Evolutionary conservation across 2,329 filamentous ascomycete genomes (phyloP).

Genomic region (Aspergillus novofumigatus): DNA sequence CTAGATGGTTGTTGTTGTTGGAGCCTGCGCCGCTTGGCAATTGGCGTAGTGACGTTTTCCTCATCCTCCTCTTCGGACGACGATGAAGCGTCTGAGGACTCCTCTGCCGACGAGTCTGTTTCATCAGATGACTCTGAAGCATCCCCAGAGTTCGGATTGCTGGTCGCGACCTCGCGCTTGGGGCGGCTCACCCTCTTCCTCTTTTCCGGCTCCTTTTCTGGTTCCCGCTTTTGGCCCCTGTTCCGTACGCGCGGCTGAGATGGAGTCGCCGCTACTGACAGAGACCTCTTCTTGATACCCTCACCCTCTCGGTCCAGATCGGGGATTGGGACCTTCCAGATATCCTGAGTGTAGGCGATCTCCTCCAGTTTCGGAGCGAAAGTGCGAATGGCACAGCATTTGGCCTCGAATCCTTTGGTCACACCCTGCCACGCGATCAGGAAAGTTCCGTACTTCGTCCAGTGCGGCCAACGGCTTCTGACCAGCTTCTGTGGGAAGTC

Average conservation of each 20-base stretch:
- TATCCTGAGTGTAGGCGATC: neutral
- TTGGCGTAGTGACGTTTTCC: neutral
- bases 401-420: conserved; percentile 2
- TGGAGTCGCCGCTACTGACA: neutral
- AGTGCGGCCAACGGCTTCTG: neutral
- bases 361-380: neutral
- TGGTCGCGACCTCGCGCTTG: neutral
- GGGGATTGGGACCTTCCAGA: neutral
- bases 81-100: neutral
- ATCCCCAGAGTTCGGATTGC: neutral
- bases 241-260: neutral
- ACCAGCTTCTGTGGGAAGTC: conserved; percentile 4
- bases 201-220: neutral
- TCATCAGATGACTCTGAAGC: neutral
- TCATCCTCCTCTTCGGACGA: conserved; percentile 1
- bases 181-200: neutral
- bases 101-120: conserved; percentile 1
- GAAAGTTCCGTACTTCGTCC: conserved; percentile 2
- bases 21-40: neutral
- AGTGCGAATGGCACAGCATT: conserved; percentile 7
- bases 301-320: neutral
- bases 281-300: neutral
- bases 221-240: neutral
- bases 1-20: neutral
- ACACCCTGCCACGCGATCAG: conserved; percentile 11